Evolutionary conservation across 768 basidiomycete species (phyloP), one percentile per base, ranked within the genome.

Genomic region (Lentinula sp.): DNA sequence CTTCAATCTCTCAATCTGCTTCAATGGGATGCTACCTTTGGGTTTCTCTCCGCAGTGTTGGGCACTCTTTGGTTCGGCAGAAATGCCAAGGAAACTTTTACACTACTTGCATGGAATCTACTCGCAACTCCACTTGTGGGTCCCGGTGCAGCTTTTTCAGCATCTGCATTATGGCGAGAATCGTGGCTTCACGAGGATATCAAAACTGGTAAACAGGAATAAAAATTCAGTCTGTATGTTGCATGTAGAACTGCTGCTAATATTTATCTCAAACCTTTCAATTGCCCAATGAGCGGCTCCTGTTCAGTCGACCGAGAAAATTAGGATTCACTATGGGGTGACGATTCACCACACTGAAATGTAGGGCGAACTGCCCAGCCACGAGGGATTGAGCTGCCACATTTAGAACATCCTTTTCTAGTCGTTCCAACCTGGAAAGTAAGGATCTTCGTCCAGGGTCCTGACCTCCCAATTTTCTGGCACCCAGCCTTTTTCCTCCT

Each of bases 101-200:
- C 49, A 15, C 68, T 85, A 18, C 32, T 76, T 23, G 60, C 70
- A 7, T 85, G 83, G 82, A 74, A 79, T 64, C 57, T 68, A 0
- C 21, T 79, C n/a, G 75, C 76, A 6, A 74, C 74, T 6, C 71
- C 76, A 4, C 32, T 76, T 6, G 40, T 83, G 23, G 84, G 84
- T 2, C 83, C 81, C 4, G 80, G 83, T 9, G 83, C 84, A 43
- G 78, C 81, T 1, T 67, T 84, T 34, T 70, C 75, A 18, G 82
- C 76, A 2, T 72, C 78, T 2, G 72, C 78, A 34, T 68, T 84
- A 50, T 83, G 81, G 81, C 73, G 80, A 61, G 83, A 85, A 66
- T 67, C 71, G 31, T 61, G 67, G 15, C 62, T 75, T 10, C 66
- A 75, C 37, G 40, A 54, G 5, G 18, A 45, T 23, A 5, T 39